phyloP scores from a whole-genome alignment of 2,329 filamentous ascomycete species.

The Pleomassaria siparia region DNA sequence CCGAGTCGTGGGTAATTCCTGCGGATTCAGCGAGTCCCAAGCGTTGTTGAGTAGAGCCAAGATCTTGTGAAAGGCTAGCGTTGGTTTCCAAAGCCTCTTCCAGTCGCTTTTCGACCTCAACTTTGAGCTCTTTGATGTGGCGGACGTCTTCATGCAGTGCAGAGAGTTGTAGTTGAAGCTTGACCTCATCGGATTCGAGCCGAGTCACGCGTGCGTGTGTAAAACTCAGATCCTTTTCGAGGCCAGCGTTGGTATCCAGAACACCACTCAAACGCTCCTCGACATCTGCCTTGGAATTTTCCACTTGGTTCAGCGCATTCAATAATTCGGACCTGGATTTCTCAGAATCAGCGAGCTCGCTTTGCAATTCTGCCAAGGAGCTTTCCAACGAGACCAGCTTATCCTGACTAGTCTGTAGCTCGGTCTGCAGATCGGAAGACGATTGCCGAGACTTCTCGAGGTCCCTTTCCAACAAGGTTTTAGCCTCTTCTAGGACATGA shows the following conservation, averaged over 20 bases:
- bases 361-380: conserved; percentile 20
- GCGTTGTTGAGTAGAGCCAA: not conserved
- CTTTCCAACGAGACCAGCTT: conserved; percentile 27
- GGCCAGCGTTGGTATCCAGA: conserved; percentile 2
- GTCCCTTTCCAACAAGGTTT: conserved; percentile 19
- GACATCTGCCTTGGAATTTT: conserved; percentile 9
- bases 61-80: conserved; percentile 3
- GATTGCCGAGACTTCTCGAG: conserved; percentile 22
- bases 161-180: conserved; percentile 7
- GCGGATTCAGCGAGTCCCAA: not conserved
- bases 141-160: not conserved
- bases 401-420: conserved; percentile 20
- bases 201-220: conserved; percentile 13
- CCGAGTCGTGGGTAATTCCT: not conserved
- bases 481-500: conserved; percentile 20
- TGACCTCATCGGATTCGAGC: conserved; percentile 14
- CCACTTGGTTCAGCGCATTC: conserved; percentile 20
- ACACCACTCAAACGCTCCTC: conserved; percentile 8
- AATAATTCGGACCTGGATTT: conserved; percentile 18
- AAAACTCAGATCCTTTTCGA: conserved; percentile 9
- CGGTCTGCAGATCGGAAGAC: conserved; percentile 20
- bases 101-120: conserved; percentile 3
- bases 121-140: not conserved
- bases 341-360: conserved; percentile 24
- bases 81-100: conserved; percentile 10